Conservation (phyloP, 108 stramenopile genomes). For the Stephanodiscus minutulus region DNA sequence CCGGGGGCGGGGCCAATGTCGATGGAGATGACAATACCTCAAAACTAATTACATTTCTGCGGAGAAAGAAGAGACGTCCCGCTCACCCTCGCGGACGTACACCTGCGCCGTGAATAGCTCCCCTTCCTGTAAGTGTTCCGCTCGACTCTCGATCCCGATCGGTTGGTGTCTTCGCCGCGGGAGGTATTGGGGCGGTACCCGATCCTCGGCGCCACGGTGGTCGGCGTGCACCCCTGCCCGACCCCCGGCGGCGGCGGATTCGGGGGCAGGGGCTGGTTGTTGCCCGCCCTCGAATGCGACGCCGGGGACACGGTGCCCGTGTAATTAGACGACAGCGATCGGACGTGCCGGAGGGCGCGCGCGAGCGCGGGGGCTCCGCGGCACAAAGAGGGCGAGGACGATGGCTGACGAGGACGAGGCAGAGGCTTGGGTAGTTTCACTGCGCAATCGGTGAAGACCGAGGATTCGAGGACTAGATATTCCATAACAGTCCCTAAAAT, state of each 20-base stretch:
- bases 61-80: too few relatives aligned
- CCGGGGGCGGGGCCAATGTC: conserved; percentile 61
- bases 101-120: conserved; percentile 32
- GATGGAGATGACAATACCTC: too few relatives aligned
- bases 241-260: too few relatives aligned
- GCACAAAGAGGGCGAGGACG: conserved; percentile 57
- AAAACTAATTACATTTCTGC: too few relatives aligned
- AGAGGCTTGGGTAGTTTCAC: too few relatives aligned
- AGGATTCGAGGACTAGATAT: too few relatives aligned
- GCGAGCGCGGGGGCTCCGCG: too few relatives aligned
- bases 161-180: conserved; percentile 15
- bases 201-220: conserved; percentile 21
- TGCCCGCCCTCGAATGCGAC: conserved; percentile 19
- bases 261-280: background rate
- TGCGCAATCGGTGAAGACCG: too few relatives aligned
- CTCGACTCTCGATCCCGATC: conserved; percentile 5
- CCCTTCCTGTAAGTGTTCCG: conserved; percentile 46
- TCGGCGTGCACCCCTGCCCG: background rate
- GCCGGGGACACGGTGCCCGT: conserved; percentile 18
- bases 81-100: conserved; percentile 31
- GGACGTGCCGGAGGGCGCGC: conserved; percentile 36
- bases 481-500: too few relatives aligned
- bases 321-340: conserved; percentile 18
- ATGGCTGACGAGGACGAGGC: conserved; percentile 82
- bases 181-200: conserved; percentile 28